Evolutionary conservation across 176 grass and related monocot species (phyloP), one percentile per base, ranked within the genome.

Genomic region (Elaeis guineensis): DNA sequence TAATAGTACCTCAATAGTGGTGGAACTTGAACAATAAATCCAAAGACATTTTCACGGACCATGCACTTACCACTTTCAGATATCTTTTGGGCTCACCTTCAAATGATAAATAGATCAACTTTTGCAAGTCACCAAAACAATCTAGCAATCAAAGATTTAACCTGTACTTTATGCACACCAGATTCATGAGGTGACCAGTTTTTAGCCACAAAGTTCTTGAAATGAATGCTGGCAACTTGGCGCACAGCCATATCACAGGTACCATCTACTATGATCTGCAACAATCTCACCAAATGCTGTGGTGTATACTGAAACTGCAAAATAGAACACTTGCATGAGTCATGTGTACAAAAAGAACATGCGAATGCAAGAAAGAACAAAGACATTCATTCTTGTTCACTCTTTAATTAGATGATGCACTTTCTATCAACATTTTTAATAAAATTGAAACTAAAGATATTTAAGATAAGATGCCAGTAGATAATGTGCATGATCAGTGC

Each of bases 161-260:
- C 2, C 6, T 12, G 15, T 67, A 75, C 23, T 52, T 51, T 68
- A 21, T 58, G 61, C 49, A 68, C 78, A 89, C 83, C 83, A 26
- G 74, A 74, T 61, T 90, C 83, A 59, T 64, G 75, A 49, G 86
- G 83, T 32, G 78, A 96, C 92, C 92, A 96, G 55, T 96, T 96
- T 69, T 90, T 96, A 12, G 92, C 86, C 58, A 96, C 77, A 68
- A 96, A 96, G 51, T 96, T 96, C 64, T 96, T 96, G 64, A 96
- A 96, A 79, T 96, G 86, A 54, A 96, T 90, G 66, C 92, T 96
- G 32, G 86, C 83, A 25, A 87, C 86, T 65, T 95, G 90, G 3
- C 86, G 80, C 60, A 95, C 91, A 69, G 83, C 77, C 71, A 95
- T 73, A 72, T 95, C 91, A 77, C 83, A 81, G 19, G 51, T 68